Conservation (phyloP, 768 basidiomycete genomes). For the Rhodotorula kratochvilovae region DNA sequence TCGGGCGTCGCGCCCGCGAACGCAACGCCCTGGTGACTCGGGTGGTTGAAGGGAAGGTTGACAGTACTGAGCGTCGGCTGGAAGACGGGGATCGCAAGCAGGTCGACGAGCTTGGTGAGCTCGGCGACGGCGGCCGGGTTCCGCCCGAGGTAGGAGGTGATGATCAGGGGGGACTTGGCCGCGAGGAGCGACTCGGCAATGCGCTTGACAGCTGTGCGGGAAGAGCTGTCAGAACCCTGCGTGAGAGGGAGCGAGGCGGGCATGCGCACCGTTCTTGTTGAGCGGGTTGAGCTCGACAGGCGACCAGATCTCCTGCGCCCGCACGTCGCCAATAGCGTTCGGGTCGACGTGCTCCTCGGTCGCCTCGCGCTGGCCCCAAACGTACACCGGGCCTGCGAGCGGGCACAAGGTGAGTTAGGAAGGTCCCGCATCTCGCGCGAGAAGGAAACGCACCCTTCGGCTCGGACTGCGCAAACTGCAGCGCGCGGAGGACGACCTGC, state of each 20-base stretch:
- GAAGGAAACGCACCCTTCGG: conserved; percentile 50
- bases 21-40: conserved; percentile 56
- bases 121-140: conserved; percentile 53
- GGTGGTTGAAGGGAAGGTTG: conserved; percentile 59
- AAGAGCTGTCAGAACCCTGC: background rate
- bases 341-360: conserved; percentile 62
- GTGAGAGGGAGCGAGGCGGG: background rate
- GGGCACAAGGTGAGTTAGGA: background rate
- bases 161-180: conserved; percentile 59
- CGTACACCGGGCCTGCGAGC: conserved; percentile 60
- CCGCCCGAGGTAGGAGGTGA: conserved; percentile 62
- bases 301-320: conserved; percentile 54
- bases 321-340: conserved; percentile 46
- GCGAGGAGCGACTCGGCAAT: conserved; percentile 56
- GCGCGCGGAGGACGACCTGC: conserved; percentile 56
- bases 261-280: conserved; percentile 42
- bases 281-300: conserved; percentile 56
- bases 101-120: conserved; percentile 54
- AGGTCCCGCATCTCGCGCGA: too few species aligned
- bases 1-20: conserved; percentile 49
- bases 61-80: conserved; percentile 55
- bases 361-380: conserved; percentile 67
- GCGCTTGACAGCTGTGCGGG: conserved; percentile 36
- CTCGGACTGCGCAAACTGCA: conserved; percentile 66
- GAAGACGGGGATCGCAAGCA: conserved; percentile 59